A percentile compares a stretch with the other conserved stretches of the same genome.
Conservation (phyloP, 2,329 filamentous ascomycete genomes). For the Cladosporium sp. region DNA sequence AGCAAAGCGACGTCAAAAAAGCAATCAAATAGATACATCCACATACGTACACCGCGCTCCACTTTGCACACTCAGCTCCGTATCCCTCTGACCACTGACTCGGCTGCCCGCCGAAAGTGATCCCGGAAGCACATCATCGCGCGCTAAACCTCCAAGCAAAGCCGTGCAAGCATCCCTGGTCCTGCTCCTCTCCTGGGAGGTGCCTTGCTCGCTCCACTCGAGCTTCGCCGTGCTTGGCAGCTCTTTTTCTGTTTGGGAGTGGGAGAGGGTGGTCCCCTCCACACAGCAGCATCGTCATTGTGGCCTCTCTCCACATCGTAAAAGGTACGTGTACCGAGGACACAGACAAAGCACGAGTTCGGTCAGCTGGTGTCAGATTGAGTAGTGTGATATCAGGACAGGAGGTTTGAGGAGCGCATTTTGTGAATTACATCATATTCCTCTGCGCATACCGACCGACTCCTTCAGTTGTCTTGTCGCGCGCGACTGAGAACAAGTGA, state of each 20-base stretch:
- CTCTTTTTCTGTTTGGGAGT: neutral
- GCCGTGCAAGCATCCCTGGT: neutral
- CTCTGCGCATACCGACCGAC: neutral
- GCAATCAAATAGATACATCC: neutral
- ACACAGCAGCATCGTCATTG: neutral
- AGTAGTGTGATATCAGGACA: neutral
- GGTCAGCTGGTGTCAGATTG: neutral
- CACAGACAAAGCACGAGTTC: neutral
- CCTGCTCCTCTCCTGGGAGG: neutral
- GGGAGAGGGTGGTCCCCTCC: neutral
- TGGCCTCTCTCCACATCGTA: neutral
- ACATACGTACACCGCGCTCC: neutral
- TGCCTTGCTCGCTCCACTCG: neutral
- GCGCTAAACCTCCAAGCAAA: neutral
- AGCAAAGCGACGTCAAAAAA: neutral
- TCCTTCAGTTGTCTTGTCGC: too few species aligned
- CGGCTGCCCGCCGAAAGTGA: slow-evolving; percentile 4
- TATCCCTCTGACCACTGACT: neutral
- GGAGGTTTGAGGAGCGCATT: neutral
- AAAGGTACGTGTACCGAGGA: neutral
- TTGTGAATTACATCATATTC: neutral
- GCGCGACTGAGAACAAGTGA: neutral
- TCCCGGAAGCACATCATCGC: slow-evolving; percentile 13
- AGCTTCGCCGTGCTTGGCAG: slow-evolving; percentile 6
- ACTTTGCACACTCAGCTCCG: neutral